A percentile compares a stretch with the other conserved stretches of the same genome.
phyloP scores from a whole-genome alignment of 208 protist species.

The Acanthamoeba triangularis region DNA sequence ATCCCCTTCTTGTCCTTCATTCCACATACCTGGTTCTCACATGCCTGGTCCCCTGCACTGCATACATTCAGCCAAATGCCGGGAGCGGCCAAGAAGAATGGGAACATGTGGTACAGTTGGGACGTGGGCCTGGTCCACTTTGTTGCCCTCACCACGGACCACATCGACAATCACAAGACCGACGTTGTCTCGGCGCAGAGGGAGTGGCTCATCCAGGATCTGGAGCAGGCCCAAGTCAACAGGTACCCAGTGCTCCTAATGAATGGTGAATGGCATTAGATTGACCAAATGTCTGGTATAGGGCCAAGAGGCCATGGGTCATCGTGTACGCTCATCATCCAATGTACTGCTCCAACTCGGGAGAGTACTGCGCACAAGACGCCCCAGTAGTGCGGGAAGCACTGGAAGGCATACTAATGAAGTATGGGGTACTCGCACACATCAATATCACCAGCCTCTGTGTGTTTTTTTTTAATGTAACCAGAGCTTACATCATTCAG shows the following conservation, averaged over 20 bases:
- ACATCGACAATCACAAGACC: not conserved
- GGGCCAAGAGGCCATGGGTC: not conserved
- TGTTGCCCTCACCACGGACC: not conserved
- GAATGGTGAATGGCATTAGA: not conserved
- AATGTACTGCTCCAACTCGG: conserved; percentile 6
- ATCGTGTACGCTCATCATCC: not conserved
- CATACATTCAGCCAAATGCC: not conserved
- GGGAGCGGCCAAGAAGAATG: not conserved
- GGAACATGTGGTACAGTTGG: conserved; percentile 24
- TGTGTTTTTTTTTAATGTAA: too few species aligned
- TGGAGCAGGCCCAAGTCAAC: not conserved
- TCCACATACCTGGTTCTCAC: not conserved
- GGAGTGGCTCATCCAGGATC: not conserved
- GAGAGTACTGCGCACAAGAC: not conserved
- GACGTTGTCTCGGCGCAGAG: not conserved
- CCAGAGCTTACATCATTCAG: not conserved
- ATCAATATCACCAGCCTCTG: not conserved
- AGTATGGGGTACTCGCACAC: not conserved
- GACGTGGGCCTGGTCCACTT: not conserved
- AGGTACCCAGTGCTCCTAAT: not conserved
- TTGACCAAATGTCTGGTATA: not conserved
- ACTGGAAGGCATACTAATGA: not conserved
- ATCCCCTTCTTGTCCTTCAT: not conserved
- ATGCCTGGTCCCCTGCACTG: too few species aligned
- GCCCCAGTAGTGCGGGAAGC: not conserved